Evolutionary conservation across 129 eudicot species (phyloP).

Genomic region (Flaveria sonorensis): DNA sequence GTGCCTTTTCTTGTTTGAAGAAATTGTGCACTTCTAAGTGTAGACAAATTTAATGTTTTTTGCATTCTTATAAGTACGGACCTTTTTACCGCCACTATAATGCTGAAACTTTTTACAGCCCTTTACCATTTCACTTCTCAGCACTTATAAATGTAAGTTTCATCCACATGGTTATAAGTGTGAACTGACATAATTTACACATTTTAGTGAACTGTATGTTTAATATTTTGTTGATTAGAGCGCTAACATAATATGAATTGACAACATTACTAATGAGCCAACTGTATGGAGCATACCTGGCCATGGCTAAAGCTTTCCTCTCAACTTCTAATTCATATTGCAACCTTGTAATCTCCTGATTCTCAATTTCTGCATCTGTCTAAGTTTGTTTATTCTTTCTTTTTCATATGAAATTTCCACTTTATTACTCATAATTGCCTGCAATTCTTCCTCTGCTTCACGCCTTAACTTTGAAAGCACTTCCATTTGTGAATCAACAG

Average conservation of each 20-base stretch:
- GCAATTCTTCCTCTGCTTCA: conserved; percentile 85
- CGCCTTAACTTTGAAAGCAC: conserved; percentile 70
- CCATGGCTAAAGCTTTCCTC: conserved; percentile 96
- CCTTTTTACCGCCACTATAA: too few species aligned
- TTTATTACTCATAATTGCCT: conserved; percentile 68
- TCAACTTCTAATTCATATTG: conserved; percentile 95
- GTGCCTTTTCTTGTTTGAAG: too few species aligned
- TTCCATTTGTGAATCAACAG: conserved; percentile 94
- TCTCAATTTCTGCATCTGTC: conserved; percentile 81
- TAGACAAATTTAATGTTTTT: too few species aligned
- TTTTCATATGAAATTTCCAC: conserved; percentile 85
- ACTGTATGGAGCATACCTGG: conserved; percentile 53
- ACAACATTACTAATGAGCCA: not conserved
- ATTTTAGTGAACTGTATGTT: not conserved
- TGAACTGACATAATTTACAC: too few species aligned
- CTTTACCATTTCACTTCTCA: too few species aligned
- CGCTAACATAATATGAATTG: not conserved
- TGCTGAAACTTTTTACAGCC: too few species aligned
- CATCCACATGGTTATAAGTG: too few species aligned
- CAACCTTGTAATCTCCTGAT: conserved; percentile 70
- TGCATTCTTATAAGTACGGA: too few species aligned
- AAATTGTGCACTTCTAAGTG: too few species aligned
- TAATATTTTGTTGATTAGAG: not conserved
- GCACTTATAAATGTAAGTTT: too few species aligned
- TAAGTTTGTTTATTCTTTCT: conserved; percentile 73